A percentile compares a stretch with the other conserved stretches of the same genome.
These are phyloP conservation scores for Infundibulicybe gibba DNA, from an alignment of 768 basidiomycete species.

Conservation along the genomic window DNA sequence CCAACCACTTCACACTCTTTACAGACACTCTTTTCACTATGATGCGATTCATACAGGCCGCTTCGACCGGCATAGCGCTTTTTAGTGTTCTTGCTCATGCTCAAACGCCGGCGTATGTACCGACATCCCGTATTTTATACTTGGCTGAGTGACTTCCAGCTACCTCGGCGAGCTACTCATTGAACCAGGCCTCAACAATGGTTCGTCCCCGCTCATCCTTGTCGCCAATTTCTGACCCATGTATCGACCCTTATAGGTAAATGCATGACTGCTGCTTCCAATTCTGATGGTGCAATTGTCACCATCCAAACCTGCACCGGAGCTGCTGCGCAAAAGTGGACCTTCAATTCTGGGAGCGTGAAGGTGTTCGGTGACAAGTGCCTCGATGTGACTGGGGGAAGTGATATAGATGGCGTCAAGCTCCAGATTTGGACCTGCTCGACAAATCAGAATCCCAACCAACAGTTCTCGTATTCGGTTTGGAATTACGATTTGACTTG, in stretches of 20 bases:
- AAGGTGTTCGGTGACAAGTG: constrained; percentile 45
- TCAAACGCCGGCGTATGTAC: constrained; percentile 23
- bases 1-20: too few species aligned
- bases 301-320: constrained; percentile 45
- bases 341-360: constrained; percentile 37
- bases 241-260: constrained; percentile 26
- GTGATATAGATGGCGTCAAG: constrained; percentile 37
- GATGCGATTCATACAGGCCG: constrained; percentile 3
- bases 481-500: constrained; percentile 39
- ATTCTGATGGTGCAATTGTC: constrained; percentile 44
- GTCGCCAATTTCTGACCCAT: background rate
- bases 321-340: constrained; percentile 43
- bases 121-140: constrained; percentile 6
- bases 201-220: constrained; percentile 20
- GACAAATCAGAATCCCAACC: constrained; percentile 37
- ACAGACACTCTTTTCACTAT: background rate
- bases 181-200: constrained; percentile 37
- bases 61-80: constrained; percentile 9
- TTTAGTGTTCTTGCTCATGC: constrained; percentile 18
- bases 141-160: constrained; percentile 14
- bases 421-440: constrained; percentile 53
- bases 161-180: constrained; percentile 40
- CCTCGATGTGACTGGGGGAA: constrained; percentile 43
- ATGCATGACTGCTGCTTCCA: constrained; percentile 49
- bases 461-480: constrained; percentile 40